Evolutionary conservation across 371 early-diverging fungal genomes (phyloP).

Genomic region (Catenaria anguillulae): DNA sequence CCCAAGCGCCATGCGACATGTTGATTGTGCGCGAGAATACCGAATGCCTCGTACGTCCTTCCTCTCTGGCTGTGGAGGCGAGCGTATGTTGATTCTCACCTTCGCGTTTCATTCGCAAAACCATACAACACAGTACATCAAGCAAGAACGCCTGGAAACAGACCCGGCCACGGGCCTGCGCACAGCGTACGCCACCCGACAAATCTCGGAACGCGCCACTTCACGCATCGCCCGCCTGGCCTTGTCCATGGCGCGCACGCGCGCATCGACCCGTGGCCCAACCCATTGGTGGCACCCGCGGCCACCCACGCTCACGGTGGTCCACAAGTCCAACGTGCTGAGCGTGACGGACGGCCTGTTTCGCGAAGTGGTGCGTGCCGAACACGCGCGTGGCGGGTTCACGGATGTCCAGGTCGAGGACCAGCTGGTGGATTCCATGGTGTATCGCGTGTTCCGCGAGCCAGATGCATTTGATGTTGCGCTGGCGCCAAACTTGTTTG

Average conservation of each 20-base stretch:
- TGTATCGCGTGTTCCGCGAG: slow-evolving; percentile 85
- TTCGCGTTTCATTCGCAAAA: slow-evolving; percentile 4
- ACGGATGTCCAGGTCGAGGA: slow-evolving; percentile 63
- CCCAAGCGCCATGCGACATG: slow-evolving; percentile 62
- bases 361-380: slow-evolving; percentile 66
- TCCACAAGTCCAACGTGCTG: slow-evolving; percentile 92
- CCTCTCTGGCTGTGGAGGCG: too few relatives aligned
- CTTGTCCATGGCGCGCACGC: slow-evolving; percentile 67
- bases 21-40: slow-evolving; percentile 92
- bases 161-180: slow-evolving; percentile 43
- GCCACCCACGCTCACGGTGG: slow-evolving; percentile 72
- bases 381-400: slow-evolving; percentile 17
- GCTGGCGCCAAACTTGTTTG: slow-evolving; percentile 90
- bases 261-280: slow-evolving; percentile 43
- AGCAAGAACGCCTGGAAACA: slow-evolving; percentile 54
- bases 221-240: slow-evolving; percentile 71
- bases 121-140: slow-evolving; percentile 50
- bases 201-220: slow-evolving; percentile 74
- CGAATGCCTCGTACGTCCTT: slow-evolving; percentile 63
- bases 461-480: slow-evolving; percentile 87
- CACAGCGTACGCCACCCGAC: slow-evolving; percentile 69
- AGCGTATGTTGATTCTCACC: too few relatives aligned
- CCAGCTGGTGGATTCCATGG: slow-evolving; percentile 92
- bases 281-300: not conserved
- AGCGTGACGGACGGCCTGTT: slow-evolving; percentile 85